These are phyloP conservation scores for Quercus aquifolioides DNA, from an alignment of 306 rosid species.

Conservation along the genomic window DNA sequence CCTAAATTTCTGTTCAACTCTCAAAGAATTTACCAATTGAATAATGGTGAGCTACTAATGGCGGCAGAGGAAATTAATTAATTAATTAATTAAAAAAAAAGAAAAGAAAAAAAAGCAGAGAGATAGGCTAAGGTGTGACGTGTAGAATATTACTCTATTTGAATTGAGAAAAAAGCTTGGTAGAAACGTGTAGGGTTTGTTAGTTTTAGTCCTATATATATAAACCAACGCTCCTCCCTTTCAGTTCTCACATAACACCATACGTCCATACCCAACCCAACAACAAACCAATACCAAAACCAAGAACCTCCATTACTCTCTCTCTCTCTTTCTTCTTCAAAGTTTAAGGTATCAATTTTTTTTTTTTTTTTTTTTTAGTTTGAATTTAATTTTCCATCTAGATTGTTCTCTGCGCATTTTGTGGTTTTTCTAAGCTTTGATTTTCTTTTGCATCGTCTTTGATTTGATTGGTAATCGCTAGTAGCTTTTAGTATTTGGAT, in stretches of 20 bases:
- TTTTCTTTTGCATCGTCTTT: not conserved
- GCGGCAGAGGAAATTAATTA: no score
- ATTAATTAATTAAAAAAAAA: no score
- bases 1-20: no score
- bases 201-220: slow-evolving; percentile 15
- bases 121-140: slow-evolving; percentile 19
- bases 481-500: not conserved
- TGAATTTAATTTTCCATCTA: no score
- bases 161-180: no score
- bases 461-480: not conserved
- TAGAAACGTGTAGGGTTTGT: slow-evolving; percentile 10
- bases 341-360: not conserved
- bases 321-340: not conserved
- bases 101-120: not conserved
- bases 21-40: no score
- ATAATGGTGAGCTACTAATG: no score
- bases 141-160: no score
- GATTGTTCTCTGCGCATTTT: not conserved
- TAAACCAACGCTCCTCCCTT: not conserved
- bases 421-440: not conserved
- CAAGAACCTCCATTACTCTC: not conserved
- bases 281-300: not conserved
- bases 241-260: not conserved
- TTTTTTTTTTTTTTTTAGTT: no score
- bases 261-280: not conserved